Conservation (phyloP, 2,329 filamentous ascomycete genomes). For the Orbilia quercus region DNA sequence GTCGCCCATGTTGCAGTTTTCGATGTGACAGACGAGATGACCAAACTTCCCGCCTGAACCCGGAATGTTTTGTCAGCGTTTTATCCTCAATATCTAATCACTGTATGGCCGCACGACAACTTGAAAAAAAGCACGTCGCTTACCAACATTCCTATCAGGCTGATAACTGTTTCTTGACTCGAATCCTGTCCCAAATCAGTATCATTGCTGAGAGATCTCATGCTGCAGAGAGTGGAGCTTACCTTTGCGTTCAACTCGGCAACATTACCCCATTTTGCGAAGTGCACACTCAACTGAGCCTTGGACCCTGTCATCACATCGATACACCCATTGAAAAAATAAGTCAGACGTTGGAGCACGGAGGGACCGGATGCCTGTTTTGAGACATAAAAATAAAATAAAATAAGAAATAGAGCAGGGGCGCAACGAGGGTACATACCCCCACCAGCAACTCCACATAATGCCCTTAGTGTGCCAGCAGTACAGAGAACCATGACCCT, state of each 20-base stretch:
- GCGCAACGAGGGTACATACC: constrained; percentile 23
- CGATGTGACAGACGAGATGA: constrained; percentile 80
- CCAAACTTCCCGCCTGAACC: constrained; percentile 75
- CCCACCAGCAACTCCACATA: constrained; percentile 90
- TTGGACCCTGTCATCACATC: constrained; percentile 73
- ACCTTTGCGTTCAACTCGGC: constrained; percentile 83
- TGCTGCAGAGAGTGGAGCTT: constrained; percentile 61
- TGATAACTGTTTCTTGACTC: constrained; percentile 93
- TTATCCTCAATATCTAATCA: constrained; percentile 27
- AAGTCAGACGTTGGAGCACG: constrained; percentile 22
- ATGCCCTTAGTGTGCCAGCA: constrained; percentile 71
- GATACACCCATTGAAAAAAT: constrained; percentile 13
- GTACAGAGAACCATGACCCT: constrained; percentile 71
- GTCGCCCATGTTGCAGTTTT: constrained; percentile 77
- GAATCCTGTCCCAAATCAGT: constrained; percentile 73
- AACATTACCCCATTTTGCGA: constrained; percentile 85
- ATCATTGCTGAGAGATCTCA: constrained; percentile 31
- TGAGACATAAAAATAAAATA: constrained; percentile 27
- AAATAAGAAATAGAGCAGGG: constrained; percentile 22
- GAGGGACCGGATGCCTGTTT: constrained; percentile 49
- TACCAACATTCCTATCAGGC: constrained; percentile 83
- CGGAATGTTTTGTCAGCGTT: constrained; percentile 47
- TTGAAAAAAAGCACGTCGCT: constrained; percentile 58
- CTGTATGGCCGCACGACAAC: constrained; percentile 5
- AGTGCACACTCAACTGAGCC: constrained; percentile 89